phyloP scores from a whole-genome alignment of 345 rosid species.

The Cardamine chenopodiifolia region DNA sequence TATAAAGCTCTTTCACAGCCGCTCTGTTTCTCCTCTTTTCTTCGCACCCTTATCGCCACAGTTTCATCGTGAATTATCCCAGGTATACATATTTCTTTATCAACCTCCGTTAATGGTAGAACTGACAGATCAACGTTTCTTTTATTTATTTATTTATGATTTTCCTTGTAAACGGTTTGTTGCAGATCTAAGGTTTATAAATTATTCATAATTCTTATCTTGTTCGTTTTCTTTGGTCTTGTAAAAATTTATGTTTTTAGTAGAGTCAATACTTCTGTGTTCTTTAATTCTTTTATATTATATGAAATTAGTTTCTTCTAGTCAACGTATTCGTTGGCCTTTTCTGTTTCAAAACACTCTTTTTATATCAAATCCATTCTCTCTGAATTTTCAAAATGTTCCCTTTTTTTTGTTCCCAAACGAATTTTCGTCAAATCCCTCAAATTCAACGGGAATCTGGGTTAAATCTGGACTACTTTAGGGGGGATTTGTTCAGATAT shows the following conservation, averaged over 20 bases:
- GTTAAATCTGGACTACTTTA: background rate
- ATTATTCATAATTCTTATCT: background rate
- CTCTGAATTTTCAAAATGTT: slow-evolving; percentile 22
- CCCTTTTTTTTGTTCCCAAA: background rate
- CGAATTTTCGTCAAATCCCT: background rate
- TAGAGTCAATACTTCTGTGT: slow-evolving; percentile 19
- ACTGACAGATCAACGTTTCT: slow-evolving; percentile 11
- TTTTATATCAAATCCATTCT: slow-evolving; percentile 16
- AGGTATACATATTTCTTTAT: background rate
- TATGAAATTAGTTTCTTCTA: slow-evolving; percentile 24
- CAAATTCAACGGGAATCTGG: background rate
- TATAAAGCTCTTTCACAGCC: slow-evolving; percentile 31
- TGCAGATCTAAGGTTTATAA: slow-evolving; percentile 20
- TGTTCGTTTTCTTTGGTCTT: slow-evolving; percentile 8
- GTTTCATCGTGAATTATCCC: background rate
- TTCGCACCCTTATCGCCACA: slow-evolving; percentile 27
- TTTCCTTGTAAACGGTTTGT: background rate
- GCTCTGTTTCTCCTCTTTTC: background rate
- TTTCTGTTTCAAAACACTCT: slow-evolving; percentile 20
- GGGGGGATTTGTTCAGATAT: slow-evolving; percentile 10
- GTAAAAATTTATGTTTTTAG: slow-evolving; percentile 15
- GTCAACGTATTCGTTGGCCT: slow-evolving; percentile 36
- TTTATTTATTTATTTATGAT: background rate
- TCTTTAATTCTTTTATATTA: background rate
- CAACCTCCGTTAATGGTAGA: slow-evolving; percentile 24